Evolutionary conservation across 331 rosid genomes (phyloP), one percentile per base, ranked within the genome.

Genomic region (Saraca asoca): DNA sequence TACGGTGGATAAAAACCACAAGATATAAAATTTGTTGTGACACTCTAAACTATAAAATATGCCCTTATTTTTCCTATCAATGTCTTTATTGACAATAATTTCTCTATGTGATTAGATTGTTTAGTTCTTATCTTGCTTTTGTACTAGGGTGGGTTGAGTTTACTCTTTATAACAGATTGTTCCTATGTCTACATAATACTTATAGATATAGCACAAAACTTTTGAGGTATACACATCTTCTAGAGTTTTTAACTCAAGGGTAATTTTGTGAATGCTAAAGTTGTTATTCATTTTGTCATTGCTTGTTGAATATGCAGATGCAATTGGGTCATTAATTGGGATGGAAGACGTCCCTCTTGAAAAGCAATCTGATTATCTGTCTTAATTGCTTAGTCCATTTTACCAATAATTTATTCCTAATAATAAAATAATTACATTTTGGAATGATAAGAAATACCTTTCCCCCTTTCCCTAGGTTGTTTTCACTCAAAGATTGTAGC

Each of bases 321-420:
- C 99, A 72, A 94, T 94, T 80, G 99, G 99, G 51, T 66, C 90
- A 62, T 80, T 94, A 77, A 83, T 94, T 69, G 99, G 99, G 59
- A 86, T 88, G 91, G 99, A 94, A 80, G 97, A 90, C 69, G 91
- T 90, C 64, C 85, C 86, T 0, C 83, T 77, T 37, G 95, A 78
- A 70, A 88, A 88, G 61, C 99, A 94, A 69, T 80, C 95, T 65
- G 96, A 85, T 69, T 94, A 94, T 75, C 91, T 94, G 17, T 88
- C 99, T 73, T 82, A 96, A 24, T 86, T 94, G 84, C 95, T 94
- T 72, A 83, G 81, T 68, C 97, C 96, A 66, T 96, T 90, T 62
- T 88, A 96, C 71, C 92, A 77, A 57, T 96, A 94, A 95, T 97
- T 90, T 69, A 33, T 38, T 59, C 54, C 59, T 65, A 17, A 67